A percentile compares a stretch with the other conserved stretches of the same genome.
Conservation (phyloP, 2,329 filamentous ascomycete species). For the Phialocephala subalpina region DNA sequence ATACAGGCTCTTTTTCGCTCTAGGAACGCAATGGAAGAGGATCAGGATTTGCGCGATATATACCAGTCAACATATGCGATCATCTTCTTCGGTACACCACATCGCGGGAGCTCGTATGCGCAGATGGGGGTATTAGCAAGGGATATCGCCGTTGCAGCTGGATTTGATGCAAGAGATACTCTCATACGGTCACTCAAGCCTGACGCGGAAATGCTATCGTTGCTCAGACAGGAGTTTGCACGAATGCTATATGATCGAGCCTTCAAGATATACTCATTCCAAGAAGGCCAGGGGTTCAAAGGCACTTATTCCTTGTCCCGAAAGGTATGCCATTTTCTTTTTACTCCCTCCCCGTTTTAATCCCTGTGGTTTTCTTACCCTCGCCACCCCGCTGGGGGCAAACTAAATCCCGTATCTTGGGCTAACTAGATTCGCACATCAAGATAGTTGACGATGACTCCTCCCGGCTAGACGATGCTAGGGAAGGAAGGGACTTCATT, state of each 20-base stretch:
- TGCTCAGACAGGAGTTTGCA: conserved; percentile 12
- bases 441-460: conserved; percentile 16
- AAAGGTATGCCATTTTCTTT: conserved; percentile 15
- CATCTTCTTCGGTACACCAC: conserved; percentile 42
- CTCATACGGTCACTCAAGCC: conserved; percentile 20
- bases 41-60: conserved; percentile 26
- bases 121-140: conserved; percentile 20
- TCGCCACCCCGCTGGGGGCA: not conserved
- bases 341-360: conserved; percentile 6
- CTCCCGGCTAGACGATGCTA: conserved; percentile 11
- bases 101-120: conserved; percentile 30
- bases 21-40: conserved; percentile 17
- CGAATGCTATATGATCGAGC: conserved; percentile 16
- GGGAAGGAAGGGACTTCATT: conserved; percentile 18
- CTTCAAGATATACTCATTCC: conserved; percentile 17
- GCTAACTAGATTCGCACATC: conserved; percentile 12
- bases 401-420: conserved; percentile 9
- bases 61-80: conserved; percentile 33
- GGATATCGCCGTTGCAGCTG: conserved; percentile 23
- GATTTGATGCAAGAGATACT: conserved; percentile 27
- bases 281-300: conserved; percentile 16
- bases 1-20: conserved; percentile 19
- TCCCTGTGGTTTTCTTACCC: conserved; percentile 7
- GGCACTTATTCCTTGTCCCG: conserved; percentile 13
- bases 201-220: conserved; percentile 17